These are phyloP conservation scores for Mycena sanguinolenta DNA, from an alignment of 768 basidiomycete genomes.

Conservation along the genomic window DNA sequence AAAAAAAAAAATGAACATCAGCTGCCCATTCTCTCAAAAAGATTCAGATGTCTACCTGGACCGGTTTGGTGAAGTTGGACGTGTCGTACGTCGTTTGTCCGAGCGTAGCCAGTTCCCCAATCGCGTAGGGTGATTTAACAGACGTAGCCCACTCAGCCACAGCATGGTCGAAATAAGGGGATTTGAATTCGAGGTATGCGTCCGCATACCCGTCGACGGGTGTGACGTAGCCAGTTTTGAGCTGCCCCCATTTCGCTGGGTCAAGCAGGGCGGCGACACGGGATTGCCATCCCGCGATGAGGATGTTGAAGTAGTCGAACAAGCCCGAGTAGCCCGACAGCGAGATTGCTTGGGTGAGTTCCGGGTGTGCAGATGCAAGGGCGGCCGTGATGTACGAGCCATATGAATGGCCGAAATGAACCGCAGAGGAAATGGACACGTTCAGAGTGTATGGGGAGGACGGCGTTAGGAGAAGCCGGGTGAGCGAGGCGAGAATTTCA, in stretches of 20 bases:
- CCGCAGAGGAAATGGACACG: constrained; percentile 3
- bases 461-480: constrained; percentile 11
- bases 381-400: constrained; percentile 29
- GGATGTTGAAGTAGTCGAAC: constrained; percentile 29
- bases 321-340: constrained; percentile 27
- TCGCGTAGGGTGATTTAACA: constrained; percentile 24
- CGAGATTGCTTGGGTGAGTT: constrained; percentile 21
- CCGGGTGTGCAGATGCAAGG: constrained; percentile 24
- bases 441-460: constrained; percentile 13
- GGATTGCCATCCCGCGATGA: constrained; percentile 30
- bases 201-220: constrained; percentile 20
- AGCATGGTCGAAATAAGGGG: constrained; percentile 22
- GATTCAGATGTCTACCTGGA: constrained; percentile 21
- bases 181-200: constrained; percentile 25
- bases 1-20: too few relatives aligned
- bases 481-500: constrained; percentile 27
- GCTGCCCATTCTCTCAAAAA: too few relatives aligned
- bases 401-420: constrained; percentile 26
- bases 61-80: constrained; percentile 27
- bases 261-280: constrained; percentile 23
- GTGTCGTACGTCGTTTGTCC: constrained; percentile 24
- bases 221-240: constrained; percentile 20
- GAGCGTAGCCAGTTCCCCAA: constrained; percentile 25
- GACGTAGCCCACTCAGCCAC: constrained; percentile 18
- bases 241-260: constrained; percentile 12